Conservation (phyloP, 768 basidiomycete species). For the Terana coerulea region DNA sequence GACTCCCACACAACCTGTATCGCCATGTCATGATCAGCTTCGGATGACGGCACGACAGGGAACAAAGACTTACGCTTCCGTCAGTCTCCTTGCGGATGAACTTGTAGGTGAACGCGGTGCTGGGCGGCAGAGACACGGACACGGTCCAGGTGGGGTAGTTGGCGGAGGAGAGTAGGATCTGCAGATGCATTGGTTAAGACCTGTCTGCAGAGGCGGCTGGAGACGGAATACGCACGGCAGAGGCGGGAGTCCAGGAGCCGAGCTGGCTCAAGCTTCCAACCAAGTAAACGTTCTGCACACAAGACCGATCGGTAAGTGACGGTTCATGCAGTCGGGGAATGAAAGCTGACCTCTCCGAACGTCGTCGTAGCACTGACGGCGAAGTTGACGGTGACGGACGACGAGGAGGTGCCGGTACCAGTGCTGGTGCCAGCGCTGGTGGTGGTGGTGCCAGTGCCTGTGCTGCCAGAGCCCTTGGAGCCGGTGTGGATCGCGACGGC, state of each 20-base stretch:
- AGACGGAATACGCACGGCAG: constrained; percentile 46
- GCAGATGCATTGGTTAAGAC: no score
- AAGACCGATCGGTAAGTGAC: no score
- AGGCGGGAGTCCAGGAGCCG: constrained; percentile 45
- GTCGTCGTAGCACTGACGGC: constrained; percentile 53
- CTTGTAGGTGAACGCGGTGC: constrained; percentile 53
- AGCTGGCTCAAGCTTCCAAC: constrained; percentile 54
- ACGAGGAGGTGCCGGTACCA: constrained; percentile 7
- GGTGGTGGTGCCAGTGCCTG: no score
- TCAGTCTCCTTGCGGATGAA: constrained; percentile 54
- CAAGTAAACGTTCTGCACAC: constrained; percentile 52
- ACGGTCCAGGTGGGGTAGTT: constrained; percentile 53
- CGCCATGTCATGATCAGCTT: not conserved
- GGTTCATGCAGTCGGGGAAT: no score
- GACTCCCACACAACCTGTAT: constrained; percentile 56
- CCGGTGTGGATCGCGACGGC: constrained; percentile 57
- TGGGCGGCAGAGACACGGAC: constrained; percentile 45
- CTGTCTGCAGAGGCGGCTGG: no score
- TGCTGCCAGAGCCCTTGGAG: constrained; percentile 20
- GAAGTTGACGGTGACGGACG: constrained; percentile 42
- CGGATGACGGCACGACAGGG: not conserved
- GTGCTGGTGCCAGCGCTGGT: no score
- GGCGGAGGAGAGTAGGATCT: constrained; percentile 51
- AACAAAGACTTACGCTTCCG: constrained; percentile 39
- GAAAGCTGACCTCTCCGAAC: constrained; percentile 52